Evolutionary conservation across 148 eudicot species (phyloP).

Genomic region (Rhododendron molle): DNA sequence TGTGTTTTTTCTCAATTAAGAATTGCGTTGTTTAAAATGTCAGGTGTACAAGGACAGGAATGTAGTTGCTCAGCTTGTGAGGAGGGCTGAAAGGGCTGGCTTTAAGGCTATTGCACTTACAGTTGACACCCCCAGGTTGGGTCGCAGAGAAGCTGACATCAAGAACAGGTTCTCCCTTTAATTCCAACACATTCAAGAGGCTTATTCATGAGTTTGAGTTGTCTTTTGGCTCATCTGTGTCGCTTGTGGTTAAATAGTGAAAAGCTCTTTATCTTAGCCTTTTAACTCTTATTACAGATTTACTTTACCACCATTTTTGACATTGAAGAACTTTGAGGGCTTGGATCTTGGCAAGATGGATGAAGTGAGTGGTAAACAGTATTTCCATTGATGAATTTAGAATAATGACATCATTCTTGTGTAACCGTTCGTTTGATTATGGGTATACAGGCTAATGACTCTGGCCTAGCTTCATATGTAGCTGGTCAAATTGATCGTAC

Average conservation of each 20-base stretch:
- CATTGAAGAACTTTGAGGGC: constrained; percentile 98
- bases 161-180: constrained; percentile 66
- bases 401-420: background rate
- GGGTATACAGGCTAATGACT: constrained; percentile 63
- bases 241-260: background rate
- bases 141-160: constrained; percentile 95
- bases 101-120: constrained; percentile 98
- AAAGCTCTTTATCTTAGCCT: background rate
- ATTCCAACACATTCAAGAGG: background rate
- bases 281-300: constrained; percentile 40
- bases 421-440: constrained; percentile 1
- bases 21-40: background rate
- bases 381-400: background rate
- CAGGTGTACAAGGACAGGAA: constrained; percentile 96
- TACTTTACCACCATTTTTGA: constrained; percentile 68
- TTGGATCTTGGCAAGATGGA: constrained; percentile 94
- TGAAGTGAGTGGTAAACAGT: constrained; percentile 45
- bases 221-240: background rate
- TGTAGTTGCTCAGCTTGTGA: constrained; percentile 95
- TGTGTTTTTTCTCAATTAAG: background rate
- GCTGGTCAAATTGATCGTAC: constrained; percentile 95
- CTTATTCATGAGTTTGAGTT: background rate
- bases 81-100: constrained; percentile 96
- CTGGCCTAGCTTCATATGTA: constrained; percentile 92
- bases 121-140: constrained; percentile 94